Evolutionary conservation across 2,329 filamentous ascomycete genomes (phyloP), one percentile per base, ranked within the genome.

Genomic region (Monosporascus sp.): DNA sequence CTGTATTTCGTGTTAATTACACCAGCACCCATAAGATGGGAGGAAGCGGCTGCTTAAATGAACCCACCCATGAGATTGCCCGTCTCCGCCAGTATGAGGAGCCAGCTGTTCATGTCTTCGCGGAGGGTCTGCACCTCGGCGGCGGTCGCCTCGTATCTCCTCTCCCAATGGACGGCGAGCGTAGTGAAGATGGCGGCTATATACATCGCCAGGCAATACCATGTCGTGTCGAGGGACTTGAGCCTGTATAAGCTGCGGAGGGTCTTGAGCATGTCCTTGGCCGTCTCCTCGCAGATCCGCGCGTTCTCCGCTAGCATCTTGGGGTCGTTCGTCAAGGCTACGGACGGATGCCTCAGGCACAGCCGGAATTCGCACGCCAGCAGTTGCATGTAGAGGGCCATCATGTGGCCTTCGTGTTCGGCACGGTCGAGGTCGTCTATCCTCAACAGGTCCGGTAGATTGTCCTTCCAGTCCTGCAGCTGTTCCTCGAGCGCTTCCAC

Each of bases 141-240:
- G 0, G 75, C 70, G 0, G 80, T 82, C 11, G 83, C 80, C 9
- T 80, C 75, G 48, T 82, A 80, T 31, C 85, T 77, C 47, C 85
- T 80, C 64, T 90, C 81, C 74, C 83, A 89, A 51, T 85, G 79
- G 2, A 82, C 81, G 47, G 88, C 89, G 0, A 93, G 72, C 15
- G 81, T 84, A 0, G 86, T 88, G 60, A 90, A 89, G 52, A 89
- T 84, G 25, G 86, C 86, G 44, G 86, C 83, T 14, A 89, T 77
- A 62, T 89, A 90, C 6, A 89, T 79, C 0, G 88, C 85, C 48
- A 83, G 78, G 47, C 86, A 85, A 61, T 89, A 88, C 87, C 88
- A 92, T 1, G 88, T 90, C 1, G 86, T 89, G 63, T 93, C 89
- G 4, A 92, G 71, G 45, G 83, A 84, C 62, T 86, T 88, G 53